Conservation (phyloP, 805 yeast genomes). For the Metschnikowia kofuensis region DNA sequence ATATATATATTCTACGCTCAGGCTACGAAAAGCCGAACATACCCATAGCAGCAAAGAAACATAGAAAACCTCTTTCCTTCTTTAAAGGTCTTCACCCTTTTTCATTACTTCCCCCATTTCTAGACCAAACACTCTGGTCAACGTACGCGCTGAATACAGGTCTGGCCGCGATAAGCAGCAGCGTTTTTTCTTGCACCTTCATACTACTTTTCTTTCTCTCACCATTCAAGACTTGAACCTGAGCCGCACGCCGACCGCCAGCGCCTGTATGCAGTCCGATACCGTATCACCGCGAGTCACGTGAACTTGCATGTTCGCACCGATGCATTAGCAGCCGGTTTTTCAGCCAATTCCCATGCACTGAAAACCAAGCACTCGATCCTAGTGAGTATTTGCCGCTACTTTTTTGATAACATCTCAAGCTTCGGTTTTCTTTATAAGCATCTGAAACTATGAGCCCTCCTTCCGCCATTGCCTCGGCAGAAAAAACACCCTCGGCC, state of each 20-base stretch:
- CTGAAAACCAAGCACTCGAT: not conserved
- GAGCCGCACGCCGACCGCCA: too few relatives aligned
- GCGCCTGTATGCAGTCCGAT: too few relatives aligned
- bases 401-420: too few relatives aligned
- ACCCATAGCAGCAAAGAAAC: too few relatives aligned
- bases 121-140: too few relatives aligned
- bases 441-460: slow-evolving; percentile 7
- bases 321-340: not conserved
- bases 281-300: slow-evolving; percentile 6
- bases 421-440: not conserved
- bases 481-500: slow-evolving; percentile 3
- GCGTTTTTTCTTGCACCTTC: not conserved
- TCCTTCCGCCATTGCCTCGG: slow-evolving; percentile 6
- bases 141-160: too few relatives aligned
- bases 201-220: not conserved
- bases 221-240: too few relatives aligned
- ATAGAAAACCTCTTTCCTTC: too few relatives aligned
- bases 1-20: too few relatives aligned
- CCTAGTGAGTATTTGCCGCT: not conserved
- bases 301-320: slow-evolving; percentile 13
- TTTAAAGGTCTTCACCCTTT: too few relatives aligned
- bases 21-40: too few relatives aligned
- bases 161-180: not conserved
- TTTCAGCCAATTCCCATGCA: not conserved
- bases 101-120: too few relatives aligned